A percentile compares a stretch with the other conserved stretches of the same genome.
Evolutionary conservation across 169 alveolate genomes (phyloP).

Genomic region (Pseudocohnilembus persalinus): DNA sequence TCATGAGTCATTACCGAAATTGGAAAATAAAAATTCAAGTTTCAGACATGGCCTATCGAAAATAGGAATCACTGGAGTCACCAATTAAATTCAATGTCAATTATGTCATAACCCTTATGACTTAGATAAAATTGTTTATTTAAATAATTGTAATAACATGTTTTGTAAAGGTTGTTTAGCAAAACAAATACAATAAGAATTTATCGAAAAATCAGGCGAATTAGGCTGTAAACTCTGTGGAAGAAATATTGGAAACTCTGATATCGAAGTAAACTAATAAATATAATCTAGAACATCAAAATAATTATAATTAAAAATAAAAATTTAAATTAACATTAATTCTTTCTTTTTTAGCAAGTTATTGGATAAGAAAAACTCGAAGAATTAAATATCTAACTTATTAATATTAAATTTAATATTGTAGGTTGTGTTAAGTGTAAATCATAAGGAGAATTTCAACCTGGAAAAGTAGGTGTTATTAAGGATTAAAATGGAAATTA

Average conservation of each 20-base stretch:
- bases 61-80: neutral
- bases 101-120: slow-evolving; percentile 4
- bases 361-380: slow-evolving; percentile 37
- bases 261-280: slow-evolving; percentile 18
- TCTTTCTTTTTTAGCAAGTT: neutral
- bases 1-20: too few relatives aligned
- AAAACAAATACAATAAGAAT: slow-evolving; percentile 18
- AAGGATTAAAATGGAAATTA: neutral
- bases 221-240: slow-evolving; percentile 22
- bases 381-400: neutral
- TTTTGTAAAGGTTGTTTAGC: slow-evolving; percentile 35
- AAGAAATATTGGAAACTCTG: slow-evolving; percentile 5
- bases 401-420: slow-evolving; percentile 9
- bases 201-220: neutral
- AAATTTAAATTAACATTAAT: neutral
- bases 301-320: neutral
- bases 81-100: slow-evolving; percentile 3
- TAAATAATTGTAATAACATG: slow-evolving; percentile 13
- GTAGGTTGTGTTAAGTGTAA: slow-evolving; percentile 13
- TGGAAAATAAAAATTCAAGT: too few relatives aligned
- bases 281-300: neutral
- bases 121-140: slow-evolving; percentile 8
- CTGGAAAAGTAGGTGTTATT: neutral
- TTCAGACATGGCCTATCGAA: neutral
- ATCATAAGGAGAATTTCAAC: slow-evolving; percentile 13